phyloP scores from a whole-genome alignment of 257 asterid genomes.

The Fraxinus excelsior region DNA sequence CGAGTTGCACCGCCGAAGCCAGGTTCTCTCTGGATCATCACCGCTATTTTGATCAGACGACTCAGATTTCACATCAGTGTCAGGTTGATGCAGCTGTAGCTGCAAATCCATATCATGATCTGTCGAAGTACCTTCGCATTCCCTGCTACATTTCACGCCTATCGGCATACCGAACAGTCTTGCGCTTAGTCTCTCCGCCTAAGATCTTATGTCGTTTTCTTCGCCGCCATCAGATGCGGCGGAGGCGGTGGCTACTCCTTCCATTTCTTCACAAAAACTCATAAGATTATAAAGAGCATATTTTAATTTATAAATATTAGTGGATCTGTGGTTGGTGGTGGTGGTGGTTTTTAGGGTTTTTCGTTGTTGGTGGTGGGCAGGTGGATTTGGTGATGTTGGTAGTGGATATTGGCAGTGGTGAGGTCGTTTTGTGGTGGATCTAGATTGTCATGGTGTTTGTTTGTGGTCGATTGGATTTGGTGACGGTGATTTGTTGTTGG shows the following conservation, averaged over 20 bases:
- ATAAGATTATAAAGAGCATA: too few species aligned
- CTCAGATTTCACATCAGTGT: conserved; percentile 34
- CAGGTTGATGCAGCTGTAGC: conserved; percentile 44
- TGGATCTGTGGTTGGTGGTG: too few species aligned
- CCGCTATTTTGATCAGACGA: conserved; percentile 26
- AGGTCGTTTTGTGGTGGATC: too few species aligned
- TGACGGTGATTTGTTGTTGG: too few species aligned
- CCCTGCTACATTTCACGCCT: conserved; percentile 42
- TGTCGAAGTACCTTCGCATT: conserved; percentile 5
- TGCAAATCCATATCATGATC: conserved; percentile 30
- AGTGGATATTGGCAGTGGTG: too few species aligned
- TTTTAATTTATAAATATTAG: too few species aligned
- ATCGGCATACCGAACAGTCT: conserved; percentile 41
- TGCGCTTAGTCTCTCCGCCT: conserved; percentile 25
- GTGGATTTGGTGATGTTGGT: too few species aligned
- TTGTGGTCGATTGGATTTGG: too few species aligned
- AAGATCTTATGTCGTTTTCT: conserved; percentile 27
- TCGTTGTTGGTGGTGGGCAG: too few species aligned
- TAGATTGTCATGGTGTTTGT: too few species aligned
- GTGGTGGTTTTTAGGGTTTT: too few species aligned
- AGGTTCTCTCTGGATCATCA: conserved; percentile 16
- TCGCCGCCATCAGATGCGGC: conserved; percentile 29
- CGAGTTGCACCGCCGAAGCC: conserved; percentile 23
- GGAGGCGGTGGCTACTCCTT: conserved; percentile 18
- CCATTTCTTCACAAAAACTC: conserved; percentile 38